Evolutionary conservation across 257 asterid species (phyloP), one percentile per base, ranked within the genome.

Genomic region (Eucommia ulmoides): DNA sequence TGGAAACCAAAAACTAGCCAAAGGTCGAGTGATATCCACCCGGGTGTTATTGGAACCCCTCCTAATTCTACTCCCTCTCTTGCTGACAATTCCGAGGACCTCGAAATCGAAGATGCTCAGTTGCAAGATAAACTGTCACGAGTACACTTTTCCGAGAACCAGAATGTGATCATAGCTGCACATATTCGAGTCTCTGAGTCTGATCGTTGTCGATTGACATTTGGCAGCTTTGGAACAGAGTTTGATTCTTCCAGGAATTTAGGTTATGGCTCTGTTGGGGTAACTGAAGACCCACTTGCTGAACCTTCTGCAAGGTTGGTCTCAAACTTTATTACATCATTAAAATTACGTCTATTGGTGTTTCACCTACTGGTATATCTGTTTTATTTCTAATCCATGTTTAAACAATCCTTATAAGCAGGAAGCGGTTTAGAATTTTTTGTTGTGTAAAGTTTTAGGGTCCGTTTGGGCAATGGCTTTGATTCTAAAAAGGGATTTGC

Each of bases 1-100:
- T 91, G 99, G 99, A 91, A 91, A 67, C 97, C 94, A 49, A 91
- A 91, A 65, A 65, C 82, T 48, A 77, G 61, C 68, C 72, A 67
- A 59, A 91, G 79, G 72, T 54, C 77, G 33, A 65, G 58, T 58
- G 68, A 60, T 23, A 77, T 56, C 23, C 68, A 75, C 51, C 76
- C 81, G 35, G 88, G 81, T 38, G 69, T 77, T 67, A 73, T 68
- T 69, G 93, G 78, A 53, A 46, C 59, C 52, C 70, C 87, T 72
- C 64, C 73, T 50, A 64, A 79, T 68, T 52, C 68, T 50, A 73
- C 67, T 54, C 42, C 88, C 55, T 74, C 88, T 61, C 72, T 82
- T 9, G 71, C 51, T 17, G 74, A 65, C 44, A 65, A 46, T 52
- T 33, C 79, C 56, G 76, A 67, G 56, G 77, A 53, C 19, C 52